phyloP scores from a whole-genome alignment of 164 flowering plant species.

The Kingdonia uniflora region DNA sequence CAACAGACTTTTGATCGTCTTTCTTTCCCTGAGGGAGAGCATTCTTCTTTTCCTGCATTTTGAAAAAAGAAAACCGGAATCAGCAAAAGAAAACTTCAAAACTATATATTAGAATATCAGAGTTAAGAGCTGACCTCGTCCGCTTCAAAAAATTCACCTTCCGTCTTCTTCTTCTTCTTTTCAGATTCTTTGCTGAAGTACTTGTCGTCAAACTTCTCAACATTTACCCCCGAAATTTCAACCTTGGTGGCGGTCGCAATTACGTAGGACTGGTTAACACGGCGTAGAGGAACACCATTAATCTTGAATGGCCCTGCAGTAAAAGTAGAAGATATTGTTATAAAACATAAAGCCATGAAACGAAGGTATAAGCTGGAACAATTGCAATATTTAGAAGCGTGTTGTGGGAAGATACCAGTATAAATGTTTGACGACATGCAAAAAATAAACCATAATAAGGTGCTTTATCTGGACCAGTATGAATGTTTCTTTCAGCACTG shows the following conservation, averaged over 20 bases:
- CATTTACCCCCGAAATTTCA: conserved; percentile 55
- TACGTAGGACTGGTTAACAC: conserved; percentile 82
- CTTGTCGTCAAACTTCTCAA: conserved; percentile 68
- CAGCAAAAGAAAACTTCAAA: background rate
- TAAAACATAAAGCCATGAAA: no score
- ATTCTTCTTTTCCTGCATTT: conserved; percentile 50
- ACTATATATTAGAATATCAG: background rate
- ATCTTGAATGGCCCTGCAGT: conserved; percentile 71
- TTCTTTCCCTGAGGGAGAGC: conserved; percentile 50
- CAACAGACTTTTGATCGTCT: conserved; percentile 61
- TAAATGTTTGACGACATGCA: no score
- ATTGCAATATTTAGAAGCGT: no score
- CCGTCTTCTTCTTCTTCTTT: conserved; percentile 68
- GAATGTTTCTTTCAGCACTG: no score
- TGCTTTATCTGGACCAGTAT: no score
- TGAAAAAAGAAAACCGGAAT: background rate
- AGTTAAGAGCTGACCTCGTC: conserved; percentile 42
- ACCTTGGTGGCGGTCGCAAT: conserved; percentile 92
- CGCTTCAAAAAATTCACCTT: conserved; percentile 80
- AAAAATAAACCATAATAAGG: no score
- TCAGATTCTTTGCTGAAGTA: conserved; percentile 54
- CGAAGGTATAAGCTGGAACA: no score
- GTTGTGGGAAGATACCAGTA: no score
- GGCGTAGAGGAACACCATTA: conserved; percentile 83
- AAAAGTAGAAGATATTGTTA: background rate